Percentiles rank a stretch among this genome's conserved stretches.
Conservation (phyloP, 768 basidiomycete genomes). For the Rossbeevera mucosa region DNA sequence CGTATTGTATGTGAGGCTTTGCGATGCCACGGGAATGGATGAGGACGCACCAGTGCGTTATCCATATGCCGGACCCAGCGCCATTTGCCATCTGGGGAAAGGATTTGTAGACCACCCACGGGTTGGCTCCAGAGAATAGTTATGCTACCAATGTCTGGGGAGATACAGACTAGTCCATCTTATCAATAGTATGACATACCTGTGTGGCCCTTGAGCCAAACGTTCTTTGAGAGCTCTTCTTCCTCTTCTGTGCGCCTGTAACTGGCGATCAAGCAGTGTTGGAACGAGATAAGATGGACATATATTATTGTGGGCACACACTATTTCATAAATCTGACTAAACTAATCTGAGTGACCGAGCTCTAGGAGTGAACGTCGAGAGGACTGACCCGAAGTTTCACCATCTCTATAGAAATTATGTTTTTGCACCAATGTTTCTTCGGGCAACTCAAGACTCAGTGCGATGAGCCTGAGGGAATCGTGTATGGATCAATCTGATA, state of each 20-base stretch:
- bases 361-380: neutral
- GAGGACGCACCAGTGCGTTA: conserved; percentile 45
- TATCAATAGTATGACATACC: conserved; percentile 29
- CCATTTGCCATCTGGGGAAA: conserved; percentile 49
- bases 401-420: conserved; percentile 40
- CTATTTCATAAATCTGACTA: conserved; percentile 67
- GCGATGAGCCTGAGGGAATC: conserved; percentile 39
- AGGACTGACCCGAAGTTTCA: conserved; percentile 34
- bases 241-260: conserved; percentile 48
- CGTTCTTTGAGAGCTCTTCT: conserved; percentile 45
- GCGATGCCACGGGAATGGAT: neutral
- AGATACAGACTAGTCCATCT: neutral
- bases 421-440: conserved; percentile 45
- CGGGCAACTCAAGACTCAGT: conserved; percentile 48
- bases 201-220: conserved; percentile 59
- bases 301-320: conserved; percentile 19
- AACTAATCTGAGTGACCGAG: neutral
- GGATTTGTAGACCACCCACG: conserved; percentile 52
- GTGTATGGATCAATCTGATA: neutral
- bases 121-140: conserved; percentile 61
- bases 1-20: neutral
- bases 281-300: neutral
- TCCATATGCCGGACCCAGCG: conserved; percentile 56
- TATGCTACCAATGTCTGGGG: conserved; percentile 47
- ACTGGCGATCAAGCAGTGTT: conserved; percentile 23